Percentiles rank a stretch among this genome's conserved stretches.
Evolutionary conservation across 768 basidiomycete species (phyloP).

Genomic region (Cytidiella melzeri): DNA sequence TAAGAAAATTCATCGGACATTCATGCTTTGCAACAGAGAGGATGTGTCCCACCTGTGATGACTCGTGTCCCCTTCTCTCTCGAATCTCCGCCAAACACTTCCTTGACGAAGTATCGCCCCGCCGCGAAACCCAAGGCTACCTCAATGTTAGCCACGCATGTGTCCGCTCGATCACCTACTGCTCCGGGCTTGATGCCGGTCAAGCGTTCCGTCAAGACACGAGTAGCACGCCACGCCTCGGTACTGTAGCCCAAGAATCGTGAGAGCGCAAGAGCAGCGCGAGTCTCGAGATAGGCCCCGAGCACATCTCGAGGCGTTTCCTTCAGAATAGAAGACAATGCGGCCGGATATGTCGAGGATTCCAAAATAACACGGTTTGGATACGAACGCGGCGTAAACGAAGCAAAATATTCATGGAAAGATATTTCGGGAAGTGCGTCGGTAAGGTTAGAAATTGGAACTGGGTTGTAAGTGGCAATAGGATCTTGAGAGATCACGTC

Average conservation of each 20-base stretch:
- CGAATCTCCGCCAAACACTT: slow-evolving; percentile 74
- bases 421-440: slow-evolving; percentile 67
- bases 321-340: slow-evolving; percentile 63
- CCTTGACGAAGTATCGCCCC: slow-evolving; percentile 84
- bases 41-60: slow-evolving; percentile 54
- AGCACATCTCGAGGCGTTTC: slow-evolving; percentile 63
- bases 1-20: slow-evolving; percentile 25
- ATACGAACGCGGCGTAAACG: slow-evolving; percentile 74
- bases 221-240: slow-evolving; percentile 71
- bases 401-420: slow-evolving; percentile 80
- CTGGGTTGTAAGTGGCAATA: slow-evolving; percentile 83
- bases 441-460: slow-evolving; percentile 62
- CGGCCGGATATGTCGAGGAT: slow-evolving; percentile 67
- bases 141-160: slow-evolving; percentile 73
- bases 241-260: slow-evolving; percentile 69
- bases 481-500: slow-evolving; percentile 76
- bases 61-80: slow-evolving; percentile 76
- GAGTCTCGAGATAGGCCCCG: slow-evolving; percentile 83
- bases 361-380: slow-evolving; percentile 77
- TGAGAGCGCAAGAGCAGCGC: slow-evolving; percentile 63
- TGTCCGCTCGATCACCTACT: slow-evolving; percentile 75
- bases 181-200: slow-evolving; percentile 85
- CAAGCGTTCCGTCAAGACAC: slow-evolving; percentile 64
- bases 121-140: slow-evolving; percentile 79
- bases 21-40: neutral